phyloP scores from a whole-genome alignment of 2,329 filamentous ascomycete species.

The Neonectria sp. region DNA sequence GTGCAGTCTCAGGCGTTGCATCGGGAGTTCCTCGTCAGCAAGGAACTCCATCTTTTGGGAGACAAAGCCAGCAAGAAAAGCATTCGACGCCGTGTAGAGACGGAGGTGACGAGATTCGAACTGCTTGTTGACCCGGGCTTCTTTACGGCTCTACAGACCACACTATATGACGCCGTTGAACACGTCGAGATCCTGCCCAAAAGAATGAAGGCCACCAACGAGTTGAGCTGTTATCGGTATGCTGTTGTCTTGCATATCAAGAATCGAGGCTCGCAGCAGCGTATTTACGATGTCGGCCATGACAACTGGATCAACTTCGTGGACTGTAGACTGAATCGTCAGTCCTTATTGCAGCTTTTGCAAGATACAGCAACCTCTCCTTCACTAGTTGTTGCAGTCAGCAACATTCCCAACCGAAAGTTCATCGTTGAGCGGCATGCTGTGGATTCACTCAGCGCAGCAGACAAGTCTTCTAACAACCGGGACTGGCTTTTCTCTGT shows the following conservation, averaged over 20 bases:
- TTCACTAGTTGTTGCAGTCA: constrained; percentile 26
- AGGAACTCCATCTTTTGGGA: constrained; percentile 18
- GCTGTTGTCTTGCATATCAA: constrained; percentile 42
- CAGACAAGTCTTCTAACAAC: neutral
- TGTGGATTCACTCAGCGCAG: constrained; percentile 25
- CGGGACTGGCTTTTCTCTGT: constrained; percentile 28
- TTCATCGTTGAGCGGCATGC: constrained; percentile 48
- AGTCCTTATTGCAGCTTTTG: constrained; percentile 29
- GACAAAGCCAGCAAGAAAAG: constrained; percentile 16
- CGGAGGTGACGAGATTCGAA: constrained; percentile 35
- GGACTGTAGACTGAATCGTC: constrained; percentile 15
- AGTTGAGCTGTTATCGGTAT: constrained; percentile 34
- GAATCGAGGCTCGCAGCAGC: neutral
- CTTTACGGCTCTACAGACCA: constrained; percentile 38
- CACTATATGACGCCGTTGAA: constrained; percentile 33
- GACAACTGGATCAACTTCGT: constrained; percentile 42
- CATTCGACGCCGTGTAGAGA: constrained; percentile 30
- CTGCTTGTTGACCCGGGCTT: constrained; percentile 45
- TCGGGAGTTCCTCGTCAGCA: constrained; percentile 33
- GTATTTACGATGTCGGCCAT: constrained; percentile 27
- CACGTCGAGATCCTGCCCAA: too few species aligned
- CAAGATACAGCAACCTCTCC: neutral
- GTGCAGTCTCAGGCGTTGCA: constrained; percentile 37
- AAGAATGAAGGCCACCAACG: constrained; percentile 42
- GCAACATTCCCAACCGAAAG: constrained; percentile 49